Base-by-base conservation (phyloP, 192 early-diverging fungal genomes). In the Backusella psychrophila region DNA sequence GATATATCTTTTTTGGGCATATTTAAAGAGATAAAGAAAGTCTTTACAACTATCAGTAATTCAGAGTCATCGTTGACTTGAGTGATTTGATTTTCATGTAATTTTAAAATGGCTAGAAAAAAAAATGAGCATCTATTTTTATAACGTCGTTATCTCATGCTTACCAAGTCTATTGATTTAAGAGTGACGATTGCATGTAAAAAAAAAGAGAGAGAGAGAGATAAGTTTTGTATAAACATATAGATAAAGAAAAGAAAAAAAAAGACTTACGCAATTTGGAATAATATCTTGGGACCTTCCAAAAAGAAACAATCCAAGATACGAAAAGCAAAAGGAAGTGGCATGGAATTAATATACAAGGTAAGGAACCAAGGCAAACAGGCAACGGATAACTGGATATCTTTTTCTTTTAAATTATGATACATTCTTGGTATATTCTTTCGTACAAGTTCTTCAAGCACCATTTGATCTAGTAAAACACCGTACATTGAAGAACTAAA, bases 321-420 rank as follows among this genome's bases (percentile, higher is more conserved):
- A 31, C 96, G 86, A 73, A 96, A 87, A 11, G 96, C 94, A 77
- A 93, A 97, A 7, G 90, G 81, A 31, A 99, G 79, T 14, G 98
- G 97, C 88, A 99, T 93, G 6, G 96, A 95, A 83, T 99, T 99
- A 83, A 99, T 93, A 82, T 91, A 99, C 69, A 99, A 81, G 34
- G 94, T 97, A 68, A 99, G 84, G 84, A 99, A 98, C 98, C 98
- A 99, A 9, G 97, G 96, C 72, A 99, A 82, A 79, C 96, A 98
- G 5, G 96, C 97, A 0, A 99, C 96, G 2, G 96, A 97, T 29
- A 99, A 86, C 81, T 99, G 96, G 65, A 98, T 96, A 73, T 98
- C 97, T 63, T 90, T 87, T 72, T 90, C 91, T 68, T 92, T 91
- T 53, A 99, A 89, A 77, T 96, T 94, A 15, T 88, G 88, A 26